Evolutionary conservation across 805 yeast species (phyloP).

Genomic region (Maudiozyma turicensis): DNA sequence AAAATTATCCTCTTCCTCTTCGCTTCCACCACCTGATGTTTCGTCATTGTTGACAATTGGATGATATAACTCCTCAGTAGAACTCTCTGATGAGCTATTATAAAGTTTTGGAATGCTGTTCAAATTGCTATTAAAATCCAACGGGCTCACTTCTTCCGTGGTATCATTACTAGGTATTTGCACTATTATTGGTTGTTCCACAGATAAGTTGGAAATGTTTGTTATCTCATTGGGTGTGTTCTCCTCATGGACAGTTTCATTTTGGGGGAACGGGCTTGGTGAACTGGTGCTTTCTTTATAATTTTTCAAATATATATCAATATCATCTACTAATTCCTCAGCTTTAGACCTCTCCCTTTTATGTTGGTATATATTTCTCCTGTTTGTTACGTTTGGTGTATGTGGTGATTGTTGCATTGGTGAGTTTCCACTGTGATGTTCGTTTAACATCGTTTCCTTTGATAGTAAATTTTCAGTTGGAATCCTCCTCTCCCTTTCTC

Average conservation of each 20-base stretch:
- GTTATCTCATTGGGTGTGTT: background rate
- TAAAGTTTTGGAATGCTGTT: background rate
- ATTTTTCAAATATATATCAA: constrained; percentile 20
- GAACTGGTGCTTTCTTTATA: constrained; percentile 7
- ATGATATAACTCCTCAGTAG: background rate
- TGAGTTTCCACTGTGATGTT: background rate
- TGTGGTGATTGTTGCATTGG: background rate
- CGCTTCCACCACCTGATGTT: background rate
- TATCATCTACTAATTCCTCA: constrained; percentile 27
- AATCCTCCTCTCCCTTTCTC: background rate
- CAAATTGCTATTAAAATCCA: background rate
- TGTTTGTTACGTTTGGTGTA: background rate
- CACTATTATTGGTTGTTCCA: background rate
- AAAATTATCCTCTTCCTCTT: background rate
- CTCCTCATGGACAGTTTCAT: background rate
- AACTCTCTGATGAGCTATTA: background rate
- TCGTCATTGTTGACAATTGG: background rate
- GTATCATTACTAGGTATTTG: background rate
- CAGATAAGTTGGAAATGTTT: no score
- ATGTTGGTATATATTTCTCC: constrained; percentile 7
- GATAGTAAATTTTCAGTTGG: background rate
- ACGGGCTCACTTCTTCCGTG: background rate
- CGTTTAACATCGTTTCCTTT: background rate
- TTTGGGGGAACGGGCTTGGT: background rate
- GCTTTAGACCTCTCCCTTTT: constrained; percentile 26